phyloP scores from a whole-genome alignment of 139 green algal species.

The Picochlorum sp. region DNA sequence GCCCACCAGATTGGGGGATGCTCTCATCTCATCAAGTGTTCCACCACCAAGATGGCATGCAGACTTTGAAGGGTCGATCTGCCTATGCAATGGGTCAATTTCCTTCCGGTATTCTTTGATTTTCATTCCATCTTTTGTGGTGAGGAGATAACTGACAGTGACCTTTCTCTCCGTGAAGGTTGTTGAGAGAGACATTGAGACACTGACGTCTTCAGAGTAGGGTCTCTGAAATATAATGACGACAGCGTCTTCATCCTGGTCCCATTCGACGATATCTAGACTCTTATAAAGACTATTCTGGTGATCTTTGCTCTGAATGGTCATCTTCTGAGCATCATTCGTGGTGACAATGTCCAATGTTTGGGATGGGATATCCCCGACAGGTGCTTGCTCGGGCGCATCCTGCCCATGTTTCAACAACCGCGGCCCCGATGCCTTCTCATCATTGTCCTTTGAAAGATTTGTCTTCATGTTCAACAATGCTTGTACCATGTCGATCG shows the following conservation, averaged over 20 bases:
- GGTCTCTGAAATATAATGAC: no score
- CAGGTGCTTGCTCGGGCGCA: no score
- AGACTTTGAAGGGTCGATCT: background rate
- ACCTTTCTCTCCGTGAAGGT: no score
- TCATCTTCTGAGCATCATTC: background rate
- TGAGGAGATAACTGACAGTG: no score
- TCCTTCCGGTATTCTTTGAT: background rate
- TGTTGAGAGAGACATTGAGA: no score
- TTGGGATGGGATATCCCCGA: background rate
- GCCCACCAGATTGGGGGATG: background rate
- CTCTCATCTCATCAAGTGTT: background rate
- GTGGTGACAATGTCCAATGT: background rate
- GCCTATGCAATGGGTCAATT: background rate
- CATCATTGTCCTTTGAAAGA: background rate
- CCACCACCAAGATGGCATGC: background rate
- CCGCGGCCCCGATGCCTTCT: no score
- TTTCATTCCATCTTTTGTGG: background rate
- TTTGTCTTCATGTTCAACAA: slow-evolving; percentile 9
- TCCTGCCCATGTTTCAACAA: no score
- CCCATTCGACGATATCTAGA: no score
- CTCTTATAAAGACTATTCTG: background rate
- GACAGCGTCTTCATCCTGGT: no score
- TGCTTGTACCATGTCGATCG: slow-evolving; percentile 70
- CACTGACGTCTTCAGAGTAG: no score
- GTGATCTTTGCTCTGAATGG: background rate